A percentile compares a stretch with the other conserved stretches of the same genome.
These are phyloP conservation scores for Scytalidium lignicola DNA, from an alignment of 2,329 filamentous ascomycete genomes.

Conservation along the genomic window DNA sequence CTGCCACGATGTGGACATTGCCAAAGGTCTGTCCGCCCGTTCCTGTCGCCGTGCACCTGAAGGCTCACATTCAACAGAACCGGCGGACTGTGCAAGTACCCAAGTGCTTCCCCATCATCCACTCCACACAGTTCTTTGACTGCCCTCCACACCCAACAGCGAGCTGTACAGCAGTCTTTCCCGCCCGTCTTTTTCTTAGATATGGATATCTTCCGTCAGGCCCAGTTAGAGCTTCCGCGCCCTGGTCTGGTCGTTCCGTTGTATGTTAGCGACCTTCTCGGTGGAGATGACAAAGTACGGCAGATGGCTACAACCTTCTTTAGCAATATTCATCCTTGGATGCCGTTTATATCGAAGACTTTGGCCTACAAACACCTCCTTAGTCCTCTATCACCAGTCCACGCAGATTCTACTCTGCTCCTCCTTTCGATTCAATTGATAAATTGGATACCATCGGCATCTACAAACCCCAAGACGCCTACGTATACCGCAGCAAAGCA, in stretches of 20 bases:
- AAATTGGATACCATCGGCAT: background rate
- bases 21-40: conserved; percentile 3
- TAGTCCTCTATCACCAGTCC: conserved; percentile 10
- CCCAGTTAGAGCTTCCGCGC: conserved; percentile 8
- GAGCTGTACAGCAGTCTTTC: conserved; percentile 1
- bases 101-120: too few species aligned
- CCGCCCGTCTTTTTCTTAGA: conserved; percentile 13
- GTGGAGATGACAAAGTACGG: background rate
- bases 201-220: conserved; percentile 4
- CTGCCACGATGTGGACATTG: conserved; percentile 12
- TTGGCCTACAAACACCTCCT: conserved; percentile 13
- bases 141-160: background rate
- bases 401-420: conserved; percentile 22
- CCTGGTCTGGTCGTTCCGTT: background rate
- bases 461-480: conserved; percentile 7
- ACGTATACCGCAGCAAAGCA: conserved; percentile 24
- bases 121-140: too few species aligned
- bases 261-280: conserved; percentile 4
- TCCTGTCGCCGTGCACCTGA: too few species aligned
- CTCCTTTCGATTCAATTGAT: conserved; percentile 26
- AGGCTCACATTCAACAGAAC: too few species aligned
- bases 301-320: conserved; percentile 30
- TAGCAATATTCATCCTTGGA: conserved; percentile 34
- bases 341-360: conserved; percentile 37
- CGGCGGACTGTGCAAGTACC: background rate